Evolutionary conservation across 2,329 filamentous ascomycete genomes (phyloP).

Genomic region (Ceratocystis ficicola): DNA sequence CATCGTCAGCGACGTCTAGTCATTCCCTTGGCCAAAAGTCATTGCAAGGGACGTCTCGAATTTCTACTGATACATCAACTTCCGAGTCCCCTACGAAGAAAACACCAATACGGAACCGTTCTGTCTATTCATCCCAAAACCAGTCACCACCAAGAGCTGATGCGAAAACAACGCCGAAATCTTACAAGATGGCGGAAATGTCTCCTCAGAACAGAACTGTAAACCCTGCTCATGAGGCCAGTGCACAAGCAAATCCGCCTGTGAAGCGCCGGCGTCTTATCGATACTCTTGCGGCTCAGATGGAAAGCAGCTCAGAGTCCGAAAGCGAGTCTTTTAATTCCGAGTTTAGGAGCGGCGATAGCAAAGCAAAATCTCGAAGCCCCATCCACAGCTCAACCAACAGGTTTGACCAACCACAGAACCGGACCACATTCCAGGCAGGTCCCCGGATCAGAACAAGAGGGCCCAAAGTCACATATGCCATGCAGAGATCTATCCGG

Average conservation of each 20-base stretch:
- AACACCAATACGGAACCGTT: background rate
- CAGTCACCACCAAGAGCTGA: background rate
- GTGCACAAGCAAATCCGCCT: slow-evolving; percentile 2
- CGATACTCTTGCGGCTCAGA: slow-evolving; percentile 34
- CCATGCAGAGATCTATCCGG: slow-evolving; percentile 27
- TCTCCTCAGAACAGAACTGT: background rate
- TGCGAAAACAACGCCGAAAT: background rate
- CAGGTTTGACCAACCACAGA: background rate
- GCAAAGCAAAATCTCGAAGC: background rate
- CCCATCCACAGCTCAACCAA: background rate
- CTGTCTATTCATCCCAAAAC: background rate
- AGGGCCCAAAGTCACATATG: slow-evolving; percentile 33
- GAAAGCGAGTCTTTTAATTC: slow-evolving; percentile 24
- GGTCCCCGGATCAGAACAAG: slow-evolving; percentile 21
- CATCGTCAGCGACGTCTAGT: background rate
- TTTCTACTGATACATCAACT: background rate
- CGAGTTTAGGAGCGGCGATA: slow-evolving; percentile 1
- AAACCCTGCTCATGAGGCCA: background rate
- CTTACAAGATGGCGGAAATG: background rate
- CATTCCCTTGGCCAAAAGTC: background rate
- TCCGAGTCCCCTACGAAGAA: background rate
- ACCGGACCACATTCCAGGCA: background rate
- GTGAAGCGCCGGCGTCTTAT: slow-evolving; percentile 30
- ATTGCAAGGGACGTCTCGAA: background rate
- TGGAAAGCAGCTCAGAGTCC: slow-evolving; percentile 28